phyloP scores from a whole-genome alignment of 2,329 filamentous ascomycete genomes.

The Neofusicoccum kwambonambiense region DNA sequence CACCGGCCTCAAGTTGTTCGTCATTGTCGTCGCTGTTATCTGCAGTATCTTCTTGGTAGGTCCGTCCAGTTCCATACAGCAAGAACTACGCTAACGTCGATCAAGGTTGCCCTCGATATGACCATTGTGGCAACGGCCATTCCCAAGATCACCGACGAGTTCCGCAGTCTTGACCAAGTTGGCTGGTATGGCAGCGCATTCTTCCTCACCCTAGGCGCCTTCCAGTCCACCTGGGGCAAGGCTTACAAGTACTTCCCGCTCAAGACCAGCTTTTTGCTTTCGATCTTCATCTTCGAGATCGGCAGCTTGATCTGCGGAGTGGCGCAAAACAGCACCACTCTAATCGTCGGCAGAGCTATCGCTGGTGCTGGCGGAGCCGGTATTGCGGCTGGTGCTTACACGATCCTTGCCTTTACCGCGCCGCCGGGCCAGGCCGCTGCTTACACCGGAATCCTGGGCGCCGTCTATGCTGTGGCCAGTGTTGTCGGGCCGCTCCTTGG shows the following conservation, averaged over 20 bases:
- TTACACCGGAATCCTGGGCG: slow-evolving; percentile 38
- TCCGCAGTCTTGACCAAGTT: slow-evolving; percentile 25
- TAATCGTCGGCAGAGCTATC: slow-evolving; percentile 44
- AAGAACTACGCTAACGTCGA: neutral
- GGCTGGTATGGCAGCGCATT: slow-evolving; percentile 36
- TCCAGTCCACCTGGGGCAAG: slow-evolving; percentile 49
- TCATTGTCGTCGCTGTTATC: slow-evolving; percentile 30
- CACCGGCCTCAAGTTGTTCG: slow-evolving; percentile 25
- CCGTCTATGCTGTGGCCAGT: slow-evolving; percentile 34
- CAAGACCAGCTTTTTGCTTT: slow-evolving; percentile 37
- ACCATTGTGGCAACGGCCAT: slow-evolving; percentile 33
- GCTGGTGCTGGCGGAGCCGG: slow-evolving; percentile 43
- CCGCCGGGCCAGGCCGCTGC: slow-evolving; percentile 41
- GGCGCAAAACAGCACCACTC: slow-evolving; percentile 33
- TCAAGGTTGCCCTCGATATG: slow-evolving; percentile 19
- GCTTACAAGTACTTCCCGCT: slow-evolving; percentile 46
- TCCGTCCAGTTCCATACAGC: neutral
- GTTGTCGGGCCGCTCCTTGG: slow-evolving; percentile 44
- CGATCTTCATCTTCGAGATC: slow-evolving; percentile 50
- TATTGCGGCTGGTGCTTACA: slow-evolving; percentile 36
- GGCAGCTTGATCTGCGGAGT: slow-evolving; percentile 56
- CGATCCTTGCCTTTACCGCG: slow-evolving; percentile 46
- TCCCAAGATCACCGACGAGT: slow-evolving; percentile 31
- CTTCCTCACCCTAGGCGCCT: slow-evolving; percentile 43
- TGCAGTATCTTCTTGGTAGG: slow-evolving; percentile 29